Evolutionary conservation across 176 grass and related monocot species (phyloP).

Genomic region (Microstegium vimineum): DNA sequence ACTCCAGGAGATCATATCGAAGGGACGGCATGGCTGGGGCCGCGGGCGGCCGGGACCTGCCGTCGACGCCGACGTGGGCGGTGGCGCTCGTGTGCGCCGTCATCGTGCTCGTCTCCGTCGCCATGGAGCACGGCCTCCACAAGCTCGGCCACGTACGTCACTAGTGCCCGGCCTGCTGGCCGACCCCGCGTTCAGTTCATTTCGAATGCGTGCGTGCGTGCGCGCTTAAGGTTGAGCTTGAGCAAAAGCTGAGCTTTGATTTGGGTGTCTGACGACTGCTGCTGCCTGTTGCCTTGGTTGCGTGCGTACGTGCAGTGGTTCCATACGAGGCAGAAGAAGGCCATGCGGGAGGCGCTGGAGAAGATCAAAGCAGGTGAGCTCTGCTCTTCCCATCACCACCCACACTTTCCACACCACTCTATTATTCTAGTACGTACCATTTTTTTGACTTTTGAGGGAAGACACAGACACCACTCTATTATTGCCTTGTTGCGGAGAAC

Average conservation of each 20-base stretch:
- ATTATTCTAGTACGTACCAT: too few species aligned
- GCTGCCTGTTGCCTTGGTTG: rapidly evolving
- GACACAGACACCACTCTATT: too few species aligned
- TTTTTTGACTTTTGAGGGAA: too few species aligned
- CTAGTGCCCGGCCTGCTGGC: too few species aligned
- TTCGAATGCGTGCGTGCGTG: too few species aligned
- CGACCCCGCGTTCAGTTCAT: too few species aligned
- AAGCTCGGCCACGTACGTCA: slow-evolving; percentile 64
- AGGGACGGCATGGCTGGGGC: slow-evolving; percentile 11
- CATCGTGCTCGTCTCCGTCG: slow-evolving; percentile 64
- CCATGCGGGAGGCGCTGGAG: slow-evolving; percentile 76
- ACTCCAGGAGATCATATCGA: not conserved
- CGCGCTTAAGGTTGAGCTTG: too few species aligned
- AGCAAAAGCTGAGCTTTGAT: not conserved
- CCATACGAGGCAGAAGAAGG: slow-evolving; percentile 61
- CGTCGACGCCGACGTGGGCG: slow-evolving; percentile 70
- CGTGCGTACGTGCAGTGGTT: slow-evolving; percentile 95
- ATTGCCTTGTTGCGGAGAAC: too few species aligned
- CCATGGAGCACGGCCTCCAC: slow-evolving; percentile 71
- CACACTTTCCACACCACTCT: not conserved
- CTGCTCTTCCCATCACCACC: not conserved
- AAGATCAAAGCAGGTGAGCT: slow-evolving; percentile 77
- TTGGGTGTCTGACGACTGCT: not conserved
- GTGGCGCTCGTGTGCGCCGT: slow-evolving; percentile 58
- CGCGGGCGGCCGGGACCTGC: slow-evolving; percentile 27